These are phyloP conservation scores for Scutellaria minor DNA, from an alignment of 257 asterid genomes.

Conservation along the genomic window DNA sequence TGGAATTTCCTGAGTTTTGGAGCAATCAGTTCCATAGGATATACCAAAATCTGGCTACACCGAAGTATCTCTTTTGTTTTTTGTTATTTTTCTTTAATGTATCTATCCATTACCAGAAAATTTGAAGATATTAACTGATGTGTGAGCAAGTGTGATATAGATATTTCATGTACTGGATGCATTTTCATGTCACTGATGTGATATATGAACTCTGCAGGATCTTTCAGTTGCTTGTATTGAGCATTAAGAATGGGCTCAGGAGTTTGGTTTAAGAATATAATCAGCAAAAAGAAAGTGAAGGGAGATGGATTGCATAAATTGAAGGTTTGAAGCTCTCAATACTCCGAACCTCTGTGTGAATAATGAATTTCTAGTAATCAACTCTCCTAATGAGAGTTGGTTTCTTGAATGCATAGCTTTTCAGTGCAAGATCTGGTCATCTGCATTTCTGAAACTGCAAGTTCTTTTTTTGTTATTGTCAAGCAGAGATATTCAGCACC, in stretches of 20 bases:
- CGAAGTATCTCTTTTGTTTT: not conserved
- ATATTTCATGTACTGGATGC: constrained; percentile 10
- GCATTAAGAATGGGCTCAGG: constrained; percentile 67
- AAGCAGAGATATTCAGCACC: constrained; percentile 56
- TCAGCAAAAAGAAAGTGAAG: constrained; percentile 62
- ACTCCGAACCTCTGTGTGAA: not conserved
- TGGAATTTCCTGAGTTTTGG: not conserved
- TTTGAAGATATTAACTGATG: not conserved
- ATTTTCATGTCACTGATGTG: constrained; percentile 16
- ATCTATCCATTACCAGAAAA: not conserved
- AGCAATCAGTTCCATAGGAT: not conserved
- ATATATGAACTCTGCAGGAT: constrained; percentile 40
- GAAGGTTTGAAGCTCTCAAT: constrained; percentile 52
- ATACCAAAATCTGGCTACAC: not conserved
- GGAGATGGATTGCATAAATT: constrained; percentile 49
- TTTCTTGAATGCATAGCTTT: constrained; percentile 4
- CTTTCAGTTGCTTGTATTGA: constrained; percentile 32
- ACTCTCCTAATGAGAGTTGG: not conserved
- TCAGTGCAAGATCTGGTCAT: constrained; percentile 1
- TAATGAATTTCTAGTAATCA: not conserved
- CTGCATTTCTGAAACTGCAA: constrained; percentile 27
- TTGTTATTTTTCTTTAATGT: not conserved
- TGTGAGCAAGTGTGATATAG: not conserved
- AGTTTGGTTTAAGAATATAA: constrained; percentile 77
- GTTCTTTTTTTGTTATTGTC: constrained; percentile 20